Evolutionary conservation across 805 yeast species (phyloP), one percentile per base, ranked within the genome.

Genomic region (Sugiyamaella lignohabitans): DNA sequence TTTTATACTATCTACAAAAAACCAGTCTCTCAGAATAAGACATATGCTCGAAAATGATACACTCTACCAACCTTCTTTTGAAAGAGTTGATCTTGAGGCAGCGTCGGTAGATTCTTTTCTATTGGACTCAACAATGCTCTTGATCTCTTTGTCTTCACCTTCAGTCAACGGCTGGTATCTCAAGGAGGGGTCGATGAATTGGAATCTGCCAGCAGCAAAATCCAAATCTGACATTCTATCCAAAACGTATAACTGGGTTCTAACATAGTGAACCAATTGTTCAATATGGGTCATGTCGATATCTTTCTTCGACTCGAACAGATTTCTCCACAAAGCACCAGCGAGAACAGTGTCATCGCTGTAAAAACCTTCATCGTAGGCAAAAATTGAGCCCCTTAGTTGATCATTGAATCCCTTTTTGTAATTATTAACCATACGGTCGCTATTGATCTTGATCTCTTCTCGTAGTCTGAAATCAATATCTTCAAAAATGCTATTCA

Each of bases 381-480:
- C 82, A 57, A 88, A 79, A 2, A 89, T 83, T 36, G 84, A 74
- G 40, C 99, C 99, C 63, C 91, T 77, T 58, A 93, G 70, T 68
- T 91, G 98, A 14, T 87, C 73, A 59, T 89, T 87, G 67, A 86
- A 89, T 61, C 88, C 96, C 63, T 87, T 87, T 68, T 88, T 73
- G 66, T 89, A 87, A 21, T 80, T 81, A 57, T 87, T 95, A 46
- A 88, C 84, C 42, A 87, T 79, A 58, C 93, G 74, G 53, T 86
- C 86, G 5, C 93, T 82, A 52, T 73, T 72, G 38, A 93, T 87
- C 47, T 85, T 84, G 78, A 91, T 79, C 63, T 89, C 97, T 54
- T 84, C 86, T 48, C 83, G 78, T 65, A 93, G 73, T 61, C 95
- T 79, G 59, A 78, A 70, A 64, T 93, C 98, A 67, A 93, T 84